These are phyloP conservation scores for Trapa bicornis DNA, from an alignment of 345 rosid species.

Conservation along the genomic window DNA sequence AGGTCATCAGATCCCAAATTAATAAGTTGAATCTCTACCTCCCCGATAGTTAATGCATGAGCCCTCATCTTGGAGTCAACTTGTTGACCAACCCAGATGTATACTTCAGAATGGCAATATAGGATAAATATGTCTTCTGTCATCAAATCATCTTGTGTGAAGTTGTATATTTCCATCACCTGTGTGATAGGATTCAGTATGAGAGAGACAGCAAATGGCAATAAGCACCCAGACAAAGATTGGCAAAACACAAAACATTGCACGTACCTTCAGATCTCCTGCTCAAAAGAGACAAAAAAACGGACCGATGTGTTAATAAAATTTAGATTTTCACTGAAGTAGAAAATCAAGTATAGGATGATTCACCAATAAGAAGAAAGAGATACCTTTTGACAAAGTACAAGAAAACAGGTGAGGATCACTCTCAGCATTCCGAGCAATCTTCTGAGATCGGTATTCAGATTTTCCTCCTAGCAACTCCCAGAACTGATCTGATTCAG, in stretches of 20 bases:
- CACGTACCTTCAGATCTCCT: slow-evolving; percentile 80
- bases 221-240: background rate
- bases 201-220: background rate
- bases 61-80: slow-evolving; percentile 65
- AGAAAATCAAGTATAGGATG: slow-evolving; percentile 1
- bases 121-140: slow-evolving; percentile 93
- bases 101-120: slow-evolving; percentile 75
- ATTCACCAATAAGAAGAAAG: slow-evolving; percentile 8
- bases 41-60: slow-evolving; percentile 63
- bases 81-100: slow-evolving; percentile 91
- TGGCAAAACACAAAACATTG: slow-evolving; percentile 9
- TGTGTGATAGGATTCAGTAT: slow-evolving; percentile 26
- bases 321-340: slow-evolving; percentile 1
- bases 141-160: slow-evolving; percentile 94
- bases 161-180: slow-evolving; percentile 85
- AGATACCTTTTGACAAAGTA: slow-evolving; percentile 53
- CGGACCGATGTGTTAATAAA: slow-evolving; percentile 11
- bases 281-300: slow-evolving; percentile 20
- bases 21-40: slow-evolving; percentile 34
- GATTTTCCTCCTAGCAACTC: slow-evolving; percentile 73
- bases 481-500: slow-evolving; percentile 92
- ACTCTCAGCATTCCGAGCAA: slow-evolving; percentile 57
- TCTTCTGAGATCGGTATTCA: slow-evolving; percentile 70
- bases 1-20: background rate
- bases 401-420: slow-evolving; percentile 96